Conservation (phyloP, 306 rosid genomes). For the Sesbania bispinosa region DNA sequence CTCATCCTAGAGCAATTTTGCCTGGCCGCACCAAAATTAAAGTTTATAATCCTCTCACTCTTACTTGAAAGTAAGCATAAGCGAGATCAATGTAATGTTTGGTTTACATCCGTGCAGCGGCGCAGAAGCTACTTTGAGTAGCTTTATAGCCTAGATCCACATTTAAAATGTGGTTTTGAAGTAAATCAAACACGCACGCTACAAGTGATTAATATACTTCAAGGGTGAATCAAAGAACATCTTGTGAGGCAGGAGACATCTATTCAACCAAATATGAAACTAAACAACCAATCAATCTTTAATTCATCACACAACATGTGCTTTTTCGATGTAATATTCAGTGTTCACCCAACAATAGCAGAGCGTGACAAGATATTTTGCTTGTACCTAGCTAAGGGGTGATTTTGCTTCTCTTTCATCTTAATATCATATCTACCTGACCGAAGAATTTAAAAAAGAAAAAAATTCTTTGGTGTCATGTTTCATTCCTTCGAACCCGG, state of each 20-base stretch:
- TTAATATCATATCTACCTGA: neutral
- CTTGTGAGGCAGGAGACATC: neutral
- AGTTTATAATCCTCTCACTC: too few species aligned
- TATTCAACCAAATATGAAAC: neutral
- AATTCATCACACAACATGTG: neutral
- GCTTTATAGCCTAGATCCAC: too few species aligned
- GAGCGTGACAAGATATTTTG: neutral
- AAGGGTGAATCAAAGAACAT: neutral
- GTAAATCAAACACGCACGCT: too few species aligned
- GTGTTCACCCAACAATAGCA: neutral
- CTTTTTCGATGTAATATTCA: neutral
- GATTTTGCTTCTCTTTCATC: slow-evolving; percentile 5
- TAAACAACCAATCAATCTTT: neutral
- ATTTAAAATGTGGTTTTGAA: too few species aligned
- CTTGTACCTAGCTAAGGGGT: neutral
- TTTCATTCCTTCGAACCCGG: neutral
- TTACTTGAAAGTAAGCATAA: too few species aligned
- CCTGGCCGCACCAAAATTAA: too few species aligned
- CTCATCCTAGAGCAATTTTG: too few species aligned
- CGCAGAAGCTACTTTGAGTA: too few species aligned
- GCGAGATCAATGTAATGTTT: too few species aligned
- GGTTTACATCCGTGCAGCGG: too few species aligned
- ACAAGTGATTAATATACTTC: too few species aligned
- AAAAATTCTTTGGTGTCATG: neutral
- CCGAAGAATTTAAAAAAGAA: neutral